phyloP scores from a whole-genome alignment of 139 green algal species.

The Desmodesmus armatus region DNA sequence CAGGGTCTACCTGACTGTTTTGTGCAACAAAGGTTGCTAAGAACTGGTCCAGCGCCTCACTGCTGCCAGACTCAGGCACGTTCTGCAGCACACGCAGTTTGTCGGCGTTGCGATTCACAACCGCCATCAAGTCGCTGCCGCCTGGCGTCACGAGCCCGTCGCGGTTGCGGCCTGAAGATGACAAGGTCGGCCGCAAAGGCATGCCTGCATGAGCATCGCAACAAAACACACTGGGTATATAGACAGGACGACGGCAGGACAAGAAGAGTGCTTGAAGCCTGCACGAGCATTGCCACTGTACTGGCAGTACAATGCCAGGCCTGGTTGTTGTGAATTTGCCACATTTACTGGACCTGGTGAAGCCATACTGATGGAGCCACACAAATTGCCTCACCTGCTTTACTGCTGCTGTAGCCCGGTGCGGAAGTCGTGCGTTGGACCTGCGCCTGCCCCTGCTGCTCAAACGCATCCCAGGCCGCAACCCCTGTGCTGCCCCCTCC shows the following conservation, averaged over 20 bases:
- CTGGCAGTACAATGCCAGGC: no score
- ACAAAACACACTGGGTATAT: no score
- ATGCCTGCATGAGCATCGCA: not conserved
- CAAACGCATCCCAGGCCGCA: not conserved
- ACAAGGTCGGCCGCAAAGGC: not conserved
- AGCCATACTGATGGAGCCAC: no score
- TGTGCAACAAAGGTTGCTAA: constrained; percentile 33
- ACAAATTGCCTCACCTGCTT: not conserved
- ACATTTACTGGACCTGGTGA: no score
- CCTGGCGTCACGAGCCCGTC: constrained; percentile 7
- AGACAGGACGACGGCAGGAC: no score
- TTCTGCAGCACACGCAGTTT: constrained; percentile 40
- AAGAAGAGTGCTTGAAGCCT: no score
- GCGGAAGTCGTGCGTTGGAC: constrained; percentile 27
- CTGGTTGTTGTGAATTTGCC: no score
- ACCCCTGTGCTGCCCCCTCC: no score
- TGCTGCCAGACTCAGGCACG: not conserved
- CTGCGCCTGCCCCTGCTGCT: not conserved
- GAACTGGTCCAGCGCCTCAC: constrained; percentile 42
- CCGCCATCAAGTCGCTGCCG: constrained; percentile 5
- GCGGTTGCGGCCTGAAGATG: not conserved
- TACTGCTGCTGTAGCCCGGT: constrained; percentile 3
- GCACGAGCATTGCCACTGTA: no score
- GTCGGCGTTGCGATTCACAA: constrained; percentile 31
- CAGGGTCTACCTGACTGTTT: constrained; percentile 25